Base-by-base conservation (phyloP, 2,329 filamentous ascomycete genomes). In the Fusarium sp. region DNA sequence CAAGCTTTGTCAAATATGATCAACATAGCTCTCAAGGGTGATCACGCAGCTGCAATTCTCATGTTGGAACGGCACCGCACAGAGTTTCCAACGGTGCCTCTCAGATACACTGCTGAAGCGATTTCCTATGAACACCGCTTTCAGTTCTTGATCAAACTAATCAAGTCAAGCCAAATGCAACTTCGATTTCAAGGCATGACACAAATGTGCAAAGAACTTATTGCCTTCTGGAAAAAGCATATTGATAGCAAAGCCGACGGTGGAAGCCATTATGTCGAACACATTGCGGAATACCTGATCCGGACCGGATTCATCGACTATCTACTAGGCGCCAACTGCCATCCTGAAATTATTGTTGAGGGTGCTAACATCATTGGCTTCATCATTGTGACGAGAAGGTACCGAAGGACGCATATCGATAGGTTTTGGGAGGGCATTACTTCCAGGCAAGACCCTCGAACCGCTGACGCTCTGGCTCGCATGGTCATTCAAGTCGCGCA, bases 151-250 rank as follows among this genome's bases (percentile, higher is more conserved):
- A 90, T 90, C 76, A 92, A 90, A 74, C 90, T 96, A 74, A 91
- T 98, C 59, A 90, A 89, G 78, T 96, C 94, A 65, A 92, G 93
- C 41, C 94, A 96, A 78, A 98, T 98, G 94, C 94, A 97, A 78
- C 86, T 98, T 42, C 92, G 96, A 42, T 93, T 97, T 18, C 88
- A 90, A 79, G 94, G 94, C 26, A 91, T 96, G 56, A 89, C 90
- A n/a, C 86, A 85, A 26, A 92, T 98, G 89, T 93, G 93, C 73
- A 80, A 79, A 14, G 91, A 94, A 36, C 86, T 98, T 41, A 88
- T 97, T 14, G 79, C 81, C 0, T 85, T 94, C 30, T 96, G 91
- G 87, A 89, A 87, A 64, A 85, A 85, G 14, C 85, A 88, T 72
- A 86, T 86, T n/a, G 87, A 88, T 62, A 79, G 32, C 24, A 52